Conservation (phyloP, 2,329 filamentous ascomycete genomes). For the Ophiostoma australiae region DNA sequence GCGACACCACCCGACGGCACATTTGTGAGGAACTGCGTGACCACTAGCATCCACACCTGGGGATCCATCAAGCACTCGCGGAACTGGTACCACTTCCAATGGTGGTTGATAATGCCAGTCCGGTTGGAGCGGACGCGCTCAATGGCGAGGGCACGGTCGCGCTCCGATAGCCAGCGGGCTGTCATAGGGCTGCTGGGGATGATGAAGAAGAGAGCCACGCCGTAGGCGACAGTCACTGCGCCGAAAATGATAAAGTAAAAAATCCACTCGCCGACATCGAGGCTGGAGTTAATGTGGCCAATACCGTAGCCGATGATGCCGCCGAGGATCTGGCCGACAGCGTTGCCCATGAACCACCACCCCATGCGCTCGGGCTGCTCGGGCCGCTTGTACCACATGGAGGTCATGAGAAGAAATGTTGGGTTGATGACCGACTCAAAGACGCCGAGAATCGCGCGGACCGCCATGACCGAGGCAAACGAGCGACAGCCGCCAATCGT, state of each 20-base stretch:
- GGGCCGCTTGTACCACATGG: conserved; percentile 59
- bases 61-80: conserved; percentile 38
- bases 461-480: too few relatives aligned
- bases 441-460: conserved; percentile 49
- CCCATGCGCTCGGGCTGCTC: conserved; percentile 43
- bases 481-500: too few relatives aligned
- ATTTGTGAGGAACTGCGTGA: conserved; percentile 27
- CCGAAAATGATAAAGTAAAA: conserved; percentile 54
- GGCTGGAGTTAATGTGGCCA: not conserved
- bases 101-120: conserved; percentile 63
- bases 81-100: conserved; percentile 61
- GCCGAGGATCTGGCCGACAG: not conserved
- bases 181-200: conserved; percentile 43
- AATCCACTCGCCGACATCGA: conserved; percentile 49
- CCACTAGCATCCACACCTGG: conserved; percentile 37
- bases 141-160: conserved; percentile 52
- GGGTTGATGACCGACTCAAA: conserved; percentile 52
- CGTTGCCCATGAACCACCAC: not conserved
- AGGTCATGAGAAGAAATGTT: conserved; percentile 57
- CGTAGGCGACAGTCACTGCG: conserved; percentile 46
- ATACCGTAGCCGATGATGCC: not conserved
- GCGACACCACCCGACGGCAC: conserved; percentile 27
- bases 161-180: conserved; percentile 47
- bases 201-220: conserved; percentile 45
- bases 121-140: conserved; percentile 58